phyloP scores from a whole-genome alignment of 257 asterid genomes.

The Petunia secreta region DNA sequence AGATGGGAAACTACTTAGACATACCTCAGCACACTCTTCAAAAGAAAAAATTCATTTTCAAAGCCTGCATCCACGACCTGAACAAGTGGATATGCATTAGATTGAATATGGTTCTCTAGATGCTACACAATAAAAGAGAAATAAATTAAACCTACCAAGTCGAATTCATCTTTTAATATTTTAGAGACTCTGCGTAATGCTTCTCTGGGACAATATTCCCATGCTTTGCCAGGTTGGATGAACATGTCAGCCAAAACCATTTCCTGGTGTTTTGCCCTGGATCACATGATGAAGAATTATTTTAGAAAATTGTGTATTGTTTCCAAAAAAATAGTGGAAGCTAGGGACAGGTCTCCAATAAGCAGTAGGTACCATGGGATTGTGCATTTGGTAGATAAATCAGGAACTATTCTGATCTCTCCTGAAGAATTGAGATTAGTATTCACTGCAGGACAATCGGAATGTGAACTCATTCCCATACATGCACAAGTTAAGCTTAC shows the following conservation, averaged over 20 bases:
- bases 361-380: constrained; percentile 67
- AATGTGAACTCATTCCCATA: constrained; percentile 78
- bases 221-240: constrained; percentile 72
- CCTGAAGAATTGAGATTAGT: constrained; percentile 78
- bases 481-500: constrained; percentile 77
- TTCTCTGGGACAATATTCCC: constrained; percentile 97
- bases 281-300: background rate
- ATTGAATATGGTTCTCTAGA: constrained; percentile 11
- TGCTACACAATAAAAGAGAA: background rate
- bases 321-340: constrained; percentile 23
- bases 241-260: constrained; percentile 95
- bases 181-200: constrained; percentile 71
- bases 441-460: constrained; percentile 80
- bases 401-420: constrained; percentile 89
- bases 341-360: background rate
- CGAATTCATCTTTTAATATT: constrained; percentile 75
- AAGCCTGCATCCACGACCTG: constrained; percentile 95
- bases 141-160: constrained; percentile 62
- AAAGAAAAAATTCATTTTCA: constrained; percentile 81
- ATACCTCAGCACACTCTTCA: constrained; percentile 63
- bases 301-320: background rate
- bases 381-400: constrained; percentile 60
- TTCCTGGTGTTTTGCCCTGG: constrained; percentile 89
- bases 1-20: constrained; percentile 23
- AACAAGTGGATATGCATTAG: constrained; percentile 37